A percentile compares a stretch with the other conserved stretches of the same genome.
Evolutionary conservation across 1,284 basidiomycete species (phyloP).

Genomic region (Leccinum griseonigrum): DNA sequence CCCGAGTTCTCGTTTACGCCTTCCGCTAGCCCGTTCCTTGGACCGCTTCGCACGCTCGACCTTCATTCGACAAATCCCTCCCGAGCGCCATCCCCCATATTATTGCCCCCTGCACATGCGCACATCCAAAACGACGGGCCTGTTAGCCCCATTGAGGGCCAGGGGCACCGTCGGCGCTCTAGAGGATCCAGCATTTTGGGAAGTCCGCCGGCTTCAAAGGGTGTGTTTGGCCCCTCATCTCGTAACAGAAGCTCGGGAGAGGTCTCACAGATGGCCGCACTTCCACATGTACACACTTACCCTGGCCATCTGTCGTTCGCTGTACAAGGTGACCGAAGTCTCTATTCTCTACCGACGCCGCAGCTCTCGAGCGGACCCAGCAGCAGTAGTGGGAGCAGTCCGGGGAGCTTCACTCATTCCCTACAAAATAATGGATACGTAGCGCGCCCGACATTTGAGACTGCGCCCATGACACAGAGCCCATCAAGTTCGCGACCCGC

Average conservation of each 20-base stretch:
- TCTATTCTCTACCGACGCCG: constrained; percentile 49
- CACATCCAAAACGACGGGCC: constrained; percentile 25
- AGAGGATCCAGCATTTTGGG: constrained; percentile 36
- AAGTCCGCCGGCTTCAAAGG: constrained; percentile 39
- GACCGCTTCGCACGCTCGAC: constrained; percentile 73
- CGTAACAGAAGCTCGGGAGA: constrained; percentile 34
- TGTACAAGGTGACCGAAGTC: constrained; percentile 34
- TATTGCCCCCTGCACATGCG: constrained; percentile 50
- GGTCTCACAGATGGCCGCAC: constrained; percentile 22
- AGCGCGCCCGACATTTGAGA: constrained; percentile 26
- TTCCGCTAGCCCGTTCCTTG: constrained; percentile 82
- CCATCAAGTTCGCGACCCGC: constrained; percentile 35
- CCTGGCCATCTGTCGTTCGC: constrained; percentile 31
- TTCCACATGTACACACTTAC: constrained; percentile 34
- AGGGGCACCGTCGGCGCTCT: constrained; percentile 20
- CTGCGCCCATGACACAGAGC: constrained; percentile 25
- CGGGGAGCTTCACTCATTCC: constrained; percentile 41
- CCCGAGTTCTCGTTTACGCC: constrained; percentile 49
- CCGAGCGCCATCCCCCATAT: constrained; percentile 65
- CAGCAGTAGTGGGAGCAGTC: constrained; percentile 57
- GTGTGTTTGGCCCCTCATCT: constrained; percentile 24
- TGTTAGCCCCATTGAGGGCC: constrained; percentile 37
- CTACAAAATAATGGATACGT: constrained; percentile 18
- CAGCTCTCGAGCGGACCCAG: constrained; percentile 60
- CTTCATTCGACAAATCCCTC: constrained; percentile 66